These are phyloP conservation scores for Medicago lupulina DNA, from an alignment of 306 rosid genomes.

Conservation along the genomic window DNA sequence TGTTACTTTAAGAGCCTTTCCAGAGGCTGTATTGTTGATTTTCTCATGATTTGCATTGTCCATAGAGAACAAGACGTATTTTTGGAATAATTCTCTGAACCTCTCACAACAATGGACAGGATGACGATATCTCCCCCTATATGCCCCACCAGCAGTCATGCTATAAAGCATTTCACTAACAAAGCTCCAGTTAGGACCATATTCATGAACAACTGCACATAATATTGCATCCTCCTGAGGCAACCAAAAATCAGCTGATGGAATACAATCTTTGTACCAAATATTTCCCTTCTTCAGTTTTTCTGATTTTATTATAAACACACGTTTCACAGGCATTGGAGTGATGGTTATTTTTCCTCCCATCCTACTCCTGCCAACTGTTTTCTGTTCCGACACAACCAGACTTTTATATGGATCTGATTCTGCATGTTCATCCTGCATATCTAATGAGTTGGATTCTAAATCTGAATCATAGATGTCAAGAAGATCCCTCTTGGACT, in stretches of 20 bases:
- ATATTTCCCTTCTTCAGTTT: constrained; percentile 77
- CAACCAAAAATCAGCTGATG: constrained; percentile 86
- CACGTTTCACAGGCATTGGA: constrained; percentile 84
- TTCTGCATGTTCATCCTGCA: constrained; percentile 64
- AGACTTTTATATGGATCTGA: constrained; percentile 58
- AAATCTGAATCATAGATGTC: constrained; percentile 64
- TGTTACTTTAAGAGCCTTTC: constrained; percentile 94
- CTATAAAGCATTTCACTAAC: constrained; percentile 83
- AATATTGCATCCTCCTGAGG: constrained; percentile 92
- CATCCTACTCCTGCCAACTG: constrained; percentile 71
- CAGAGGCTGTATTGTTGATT: constrained; percentile 70
- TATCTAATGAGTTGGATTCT: constrained; percentile 59
- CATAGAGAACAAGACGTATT: constrained; percentile 62
- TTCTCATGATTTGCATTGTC: constrained; percentile 81
- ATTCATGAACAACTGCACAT: constrained; percentile 93
- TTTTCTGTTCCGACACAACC: constrained; percentile 71
- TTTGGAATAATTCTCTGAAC: constrained; percentile 87
- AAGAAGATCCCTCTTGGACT: constrained; percentile 62
- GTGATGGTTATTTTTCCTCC: constrained; percentile 95
- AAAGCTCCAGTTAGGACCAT: constrained; percentile 92
- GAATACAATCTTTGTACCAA: constrained; percentile 93
- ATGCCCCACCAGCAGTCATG: constrained; percentile 88
- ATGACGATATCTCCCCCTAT: constrained; percentile 94
- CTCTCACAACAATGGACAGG: constrained; percentile 98
- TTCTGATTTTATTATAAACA: constrained; percentile 82